Evolutionary conservation across 345 rosid genomes (phyloP).

Genomic region (Garcia nutans): DNA sequence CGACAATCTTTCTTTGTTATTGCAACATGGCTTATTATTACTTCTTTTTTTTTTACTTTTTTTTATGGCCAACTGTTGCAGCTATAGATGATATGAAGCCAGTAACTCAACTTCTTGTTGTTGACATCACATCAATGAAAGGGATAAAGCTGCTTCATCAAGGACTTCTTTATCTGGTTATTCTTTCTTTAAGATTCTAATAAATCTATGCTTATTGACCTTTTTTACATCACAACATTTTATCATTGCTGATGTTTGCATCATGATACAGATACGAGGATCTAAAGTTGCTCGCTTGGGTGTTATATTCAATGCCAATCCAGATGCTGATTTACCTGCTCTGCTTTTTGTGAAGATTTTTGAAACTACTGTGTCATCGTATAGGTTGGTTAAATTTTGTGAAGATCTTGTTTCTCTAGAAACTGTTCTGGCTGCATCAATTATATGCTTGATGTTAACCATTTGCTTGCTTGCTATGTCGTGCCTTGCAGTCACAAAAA

Average conservation of each 20-base stretch:
- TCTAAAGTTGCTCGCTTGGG: constrained; percentile 83
- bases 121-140: constrained; percentile 67
- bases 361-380: constrained; percentile 62
- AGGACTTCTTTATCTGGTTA: constrained; percentile 87
- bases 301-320: constrained; percentile 59
- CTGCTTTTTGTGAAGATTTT: constrained; percentile 69
- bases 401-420: not conserved
- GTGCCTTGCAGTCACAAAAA: constrained; percentile 67
- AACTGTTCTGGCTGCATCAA: not conserved
- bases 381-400: constrained; percentile 54
- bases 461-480: constrained; percentile 26
- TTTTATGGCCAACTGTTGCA: constrained; percentile 37
- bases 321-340: constrained; percentile 48
- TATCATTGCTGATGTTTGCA: constrained; percentile 15
- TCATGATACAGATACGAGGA: constrained; percentile 62
- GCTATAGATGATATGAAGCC: constrained; percentile 87
- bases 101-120: constrained; percentile 92
- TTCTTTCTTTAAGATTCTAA: constrained; percentile 12
- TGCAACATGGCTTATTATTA: not conserved
- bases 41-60: too few relatives aligned
- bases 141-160: constrained; percentile 81
- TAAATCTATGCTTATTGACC: not conserved
- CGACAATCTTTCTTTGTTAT: not conserved
- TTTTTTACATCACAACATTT: not conserved
- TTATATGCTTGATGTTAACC: not conserved